phyloP scores from a whole-genome alignment of 441 rosid genomes.

The Metrosideros polymorpha region DNA sequence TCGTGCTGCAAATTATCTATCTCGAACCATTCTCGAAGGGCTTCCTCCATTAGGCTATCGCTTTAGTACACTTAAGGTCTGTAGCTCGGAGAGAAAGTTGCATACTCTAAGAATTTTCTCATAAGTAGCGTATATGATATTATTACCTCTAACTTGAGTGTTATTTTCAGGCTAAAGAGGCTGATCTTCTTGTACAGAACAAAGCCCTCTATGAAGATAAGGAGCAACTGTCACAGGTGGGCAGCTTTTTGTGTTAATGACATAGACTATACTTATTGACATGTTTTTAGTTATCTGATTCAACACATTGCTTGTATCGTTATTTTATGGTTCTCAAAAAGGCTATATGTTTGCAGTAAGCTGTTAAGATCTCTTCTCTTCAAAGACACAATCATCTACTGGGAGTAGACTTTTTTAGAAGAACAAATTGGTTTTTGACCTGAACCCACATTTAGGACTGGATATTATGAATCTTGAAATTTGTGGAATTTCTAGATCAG shows the following conservation, averaged over 20 bases:
- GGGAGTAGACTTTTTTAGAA: not conserved
- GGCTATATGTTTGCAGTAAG: not conserved
- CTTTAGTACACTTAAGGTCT: conserved; percentile 76
- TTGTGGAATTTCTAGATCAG: not conserved
- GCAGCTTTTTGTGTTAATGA: not conserved
- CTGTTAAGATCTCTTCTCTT: not conserved
- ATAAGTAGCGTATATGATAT: not conserved
- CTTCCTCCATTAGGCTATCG: conserved; percentile 94
- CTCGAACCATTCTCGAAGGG: conserved; percentile 50
- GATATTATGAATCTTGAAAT: not conserved
- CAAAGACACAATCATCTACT: not conserved
- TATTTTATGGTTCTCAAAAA: not conserved
- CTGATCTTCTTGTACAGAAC: conserved; percentile 7
- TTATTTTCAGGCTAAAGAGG: conserved; percentile 38
- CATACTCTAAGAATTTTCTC: not conserved
- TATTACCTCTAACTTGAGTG: conserved; percentile 10
- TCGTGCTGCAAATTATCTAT: conserved; percentile 54
- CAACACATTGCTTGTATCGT: not conserved
- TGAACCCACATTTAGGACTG: not conserved
- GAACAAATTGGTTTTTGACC: not conserved
- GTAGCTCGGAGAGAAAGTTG: conserved; percentile 11
- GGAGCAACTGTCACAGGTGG: conserved; percentile 2
- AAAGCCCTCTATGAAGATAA: conserved; percentile 6
- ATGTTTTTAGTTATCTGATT: not conserved
- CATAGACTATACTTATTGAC: not conserved